Evolutionary conservation across 2,329 filamentous ascomycete genomes (phyloP), one percentile per base, ranked within the genome.

Genomic region (Polytolypa hystricis): DNA sequence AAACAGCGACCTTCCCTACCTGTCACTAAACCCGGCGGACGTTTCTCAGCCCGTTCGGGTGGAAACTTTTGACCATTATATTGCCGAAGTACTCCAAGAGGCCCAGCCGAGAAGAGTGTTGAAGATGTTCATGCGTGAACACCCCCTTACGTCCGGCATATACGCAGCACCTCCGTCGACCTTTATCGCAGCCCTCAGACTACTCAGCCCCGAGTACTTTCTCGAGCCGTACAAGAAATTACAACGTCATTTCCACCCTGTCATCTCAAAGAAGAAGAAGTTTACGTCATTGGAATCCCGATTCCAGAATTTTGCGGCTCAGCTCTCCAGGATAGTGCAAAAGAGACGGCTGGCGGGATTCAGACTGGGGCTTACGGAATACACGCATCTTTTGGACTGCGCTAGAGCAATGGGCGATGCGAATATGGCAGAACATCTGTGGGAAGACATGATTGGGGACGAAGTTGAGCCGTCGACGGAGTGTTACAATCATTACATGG

Each of bases 171-270:
- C 78, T 0, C 54, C 65, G 2, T 61, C 68, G 1, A 69, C 69
- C 1, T 77, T 85, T 49, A 73, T 75, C 1, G 75, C 81, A 43
- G 69, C 81, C 7, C 54, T 87, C 19, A 67, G 69, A 21, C 64
- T 68, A 4, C 56, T 86, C 6, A 75, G 82, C 39, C 79, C 81
- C 0, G 48, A 56, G 16, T 55, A 69, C 44, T 68, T 72, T 41
- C 46, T 74, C 27, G 54, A 60, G 16, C 59, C 61, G 1, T 62
- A 66, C 46, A 58, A 71, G 4, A 49, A 56, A 15, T 56, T 75
- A 12, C 62, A 70, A 35, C 52, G 57, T 14, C 55, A 68, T 9
- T 52, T 74, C 14, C 77, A 79, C 50, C 52, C 65, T 3, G 57
- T 60, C 8, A 51, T 66, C 23, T 60, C 64, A 11, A 42, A 67